phyloP scores from a whole-genome alignment of 768 basidiomycete genomes.

The Sarcomyxa edulis region DNA sequence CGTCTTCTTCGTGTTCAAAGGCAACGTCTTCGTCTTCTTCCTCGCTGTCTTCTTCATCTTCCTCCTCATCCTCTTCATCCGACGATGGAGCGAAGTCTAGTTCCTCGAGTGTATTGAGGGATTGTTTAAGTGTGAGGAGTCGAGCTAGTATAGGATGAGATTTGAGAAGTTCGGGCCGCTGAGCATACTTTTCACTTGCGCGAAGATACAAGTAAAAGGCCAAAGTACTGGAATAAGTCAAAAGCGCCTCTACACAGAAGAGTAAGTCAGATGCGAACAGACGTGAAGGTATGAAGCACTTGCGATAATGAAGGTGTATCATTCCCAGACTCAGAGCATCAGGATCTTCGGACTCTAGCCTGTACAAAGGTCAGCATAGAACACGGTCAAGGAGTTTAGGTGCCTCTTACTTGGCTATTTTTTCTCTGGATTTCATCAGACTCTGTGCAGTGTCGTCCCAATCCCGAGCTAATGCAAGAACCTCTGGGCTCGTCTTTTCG shows the following conservation, averaged over 20 bases:
- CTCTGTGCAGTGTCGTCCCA: slow-evolving; percentile 68
- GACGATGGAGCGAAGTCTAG: slow-evolving; percentile 65
- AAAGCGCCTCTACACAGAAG: slow-evolving; percentile 64
- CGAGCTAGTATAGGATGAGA: slow-evolving; percentile 70
- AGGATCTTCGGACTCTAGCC: slow-evolving; percentile 40
- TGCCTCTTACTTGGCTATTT: slow-evolving; percentile 46
- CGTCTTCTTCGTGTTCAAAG: slow-evolving; percentile 33
- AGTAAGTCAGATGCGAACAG: slow-evolving; percentile 1
- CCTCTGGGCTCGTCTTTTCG: slow-evolving; percentile 72
- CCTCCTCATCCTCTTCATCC: slow-evolving; percentile 42
- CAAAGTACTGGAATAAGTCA: slow-evolving; percentile 86
- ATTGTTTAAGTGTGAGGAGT: slow-evolving; percentile 78
- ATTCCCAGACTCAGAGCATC: slow-evolving; percentile 63
- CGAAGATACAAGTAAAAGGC: slow-evolving; percentile 93
- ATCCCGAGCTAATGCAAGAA: slow-evolving; percentile 75
- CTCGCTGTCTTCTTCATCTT: slow-evolving; percentile 32
- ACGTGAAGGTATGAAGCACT: slow-evolving; percentile 22
- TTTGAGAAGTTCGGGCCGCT: slow-evolving; percentile 56
- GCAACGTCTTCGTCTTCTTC: slow-evolving; percentile 37
- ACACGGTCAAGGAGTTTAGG: slow-evolving; percentile 1
- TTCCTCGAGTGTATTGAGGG: slow-evolving; percentile 75
- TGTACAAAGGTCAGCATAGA: slow-evolving; percentile 17
- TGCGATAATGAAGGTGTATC: slow-evolving; percentile 85
- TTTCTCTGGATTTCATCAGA: slow-evolving; percentile 46
- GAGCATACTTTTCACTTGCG: slow-evolving; percentile 56